phyloP scores from a whole-genome alignment of 2,329 filamentous ascomycete genomes.

The Calonectria leucothoes region DNA sequence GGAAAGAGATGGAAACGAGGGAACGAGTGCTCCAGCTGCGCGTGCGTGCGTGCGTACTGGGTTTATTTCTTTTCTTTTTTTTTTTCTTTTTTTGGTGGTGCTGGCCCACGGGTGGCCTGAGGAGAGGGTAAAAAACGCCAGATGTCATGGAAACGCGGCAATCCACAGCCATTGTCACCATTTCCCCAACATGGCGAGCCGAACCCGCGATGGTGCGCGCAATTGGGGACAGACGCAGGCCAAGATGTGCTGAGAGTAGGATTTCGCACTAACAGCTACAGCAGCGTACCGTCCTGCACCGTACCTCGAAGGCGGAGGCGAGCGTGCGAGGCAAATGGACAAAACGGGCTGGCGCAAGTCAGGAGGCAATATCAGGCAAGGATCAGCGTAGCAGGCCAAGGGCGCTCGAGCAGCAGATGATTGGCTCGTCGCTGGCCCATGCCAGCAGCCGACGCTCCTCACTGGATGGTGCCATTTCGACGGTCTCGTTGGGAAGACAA shows the following conservation, averaged over 20 bases:
- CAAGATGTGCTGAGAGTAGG: background rate
- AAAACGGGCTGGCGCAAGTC: constrained; percentile 12
- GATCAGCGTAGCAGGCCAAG: constrained; percentile 10
- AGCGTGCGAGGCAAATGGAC: background rate
- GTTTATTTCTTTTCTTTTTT: too few relatives aligned
- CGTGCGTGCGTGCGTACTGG: background rate
- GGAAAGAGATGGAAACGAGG: background rate
- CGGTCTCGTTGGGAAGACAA: background rate
- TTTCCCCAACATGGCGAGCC: background rate
- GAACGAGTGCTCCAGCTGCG: background rate
- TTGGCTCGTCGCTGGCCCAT: background rate
- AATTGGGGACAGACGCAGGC: background rate
- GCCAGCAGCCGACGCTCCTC: background rate
- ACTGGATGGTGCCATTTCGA: background rate
- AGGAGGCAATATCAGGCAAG: constrained; percentile 19
- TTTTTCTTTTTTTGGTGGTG: background rate
- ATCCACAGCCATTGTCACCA: background rate
- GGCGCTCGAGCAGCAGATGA: background rate
- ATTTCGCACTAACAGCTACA: background rate
- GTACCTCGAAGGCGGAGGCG: background rate
- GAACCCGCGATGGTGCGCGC: background rate
- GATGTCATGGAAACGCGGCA: background rate
- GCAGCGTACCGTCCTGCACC: background rate
- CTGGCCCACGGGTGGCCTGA: background rate
- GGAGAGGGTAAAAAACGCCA: background rate